Conservation (phyloP, 1,284 basidiomycete genomes). For the Apiotrichum siamense region DNA sequence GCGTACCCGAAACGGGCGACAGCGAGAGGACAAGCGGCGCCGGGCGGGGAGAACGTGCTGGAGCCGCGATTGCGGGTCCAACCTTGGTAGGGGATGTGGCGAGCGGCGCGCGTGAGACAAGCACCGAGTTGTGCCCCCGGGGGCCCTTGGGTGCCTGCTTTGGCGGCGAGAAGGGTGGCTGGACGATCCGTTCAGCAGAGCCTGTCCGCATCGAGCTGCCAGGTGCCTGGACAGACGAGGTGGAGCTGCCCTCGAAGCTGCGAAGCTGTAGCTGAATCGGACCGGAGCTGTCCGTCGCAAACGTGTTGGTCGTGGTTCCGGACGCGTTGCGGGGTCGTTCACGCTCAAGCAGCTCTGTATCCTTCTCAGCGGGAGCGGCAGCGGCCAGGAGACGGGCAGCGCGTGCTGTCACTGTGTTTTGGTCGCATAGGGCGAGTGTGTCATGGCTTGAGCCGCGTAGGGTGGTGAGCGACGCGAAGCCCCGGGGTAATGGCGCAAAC, state of each 20-base stretch:
- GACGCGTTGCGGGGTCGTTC: not conserved
- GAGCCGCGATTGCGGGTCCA: not conserved
- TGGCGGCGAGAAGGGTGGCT: not conserved
- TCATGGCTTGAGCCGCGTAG: not conserved
- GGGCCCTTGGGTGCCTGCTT: not conserved
- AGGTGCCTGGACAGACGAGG: no score
- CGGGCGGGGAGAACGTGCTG: not conserved
- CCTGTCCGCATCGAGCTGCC: not conserved
- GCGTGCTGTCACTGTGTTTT: no score
- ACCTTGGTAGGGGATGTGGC: no score
- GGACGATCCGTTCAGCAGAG: not conserved
- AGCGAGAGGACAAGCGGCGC: not conserved
- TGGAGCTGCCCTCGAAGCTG: not conserved
- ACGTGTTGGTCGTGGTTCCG: not conserved
- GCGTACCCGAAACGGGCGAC: not conserved
- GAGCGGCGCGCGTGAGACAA: no score
- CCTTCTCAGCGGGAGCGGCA: no score
- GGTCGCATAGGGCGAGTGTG: not conserved
- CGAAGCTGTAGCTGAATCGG: not conserved
- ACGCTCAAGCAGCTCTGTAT: no score
- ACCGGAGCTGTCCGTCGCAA: not conserved
- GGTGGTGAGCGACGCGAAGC: slow-evolving; percentile 29
- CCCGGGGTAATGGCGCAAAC: slow-evolving; percentile 24
- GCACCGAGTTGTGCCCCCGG: no score
- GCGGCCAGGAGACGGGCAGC: not conserved